These are phyloP conservation scores for Lyophyllum shimeji DNA, from an alignment of 768 basidiomycete genomes.

Conservation along the genomic window DNA sequence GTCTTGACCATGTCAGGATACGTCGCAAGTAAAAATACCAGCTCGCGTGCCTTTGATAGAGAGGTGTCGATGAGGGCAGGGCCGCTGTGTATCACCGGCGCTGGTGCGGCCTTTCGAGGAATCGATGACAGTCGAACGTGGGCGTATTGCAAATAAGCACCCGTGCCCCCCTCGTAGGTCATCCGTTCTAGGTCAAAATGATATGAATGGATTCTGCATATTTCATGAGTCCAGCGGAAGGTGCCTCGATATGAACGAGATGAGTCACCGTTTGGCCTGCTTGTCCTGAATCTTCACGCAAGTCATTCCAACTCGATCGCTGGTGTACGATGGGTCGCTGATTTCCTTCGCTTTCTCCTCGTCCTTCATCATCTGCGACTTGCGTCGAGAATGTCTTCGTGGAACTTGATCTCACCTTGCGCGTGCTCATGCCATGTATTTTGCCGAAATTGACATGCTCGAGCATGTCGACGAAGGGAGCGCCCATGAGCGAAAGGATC, in stretches of 20 bases:
- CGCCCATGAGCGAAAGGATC: slow-evolving; percentile 82
- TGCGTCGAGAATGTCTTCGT: slow-evolving; percentile 88
- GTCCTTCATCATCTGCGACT: slow-evolving; percentile 92
- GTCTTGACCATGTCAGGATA: slow-evolving; percentile 12
- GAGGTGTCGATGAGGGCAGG: slow-evolving; percentile 8
- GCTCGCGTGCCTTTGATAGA: slow-evolving; percentile 9
- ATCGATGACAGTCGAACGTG: slow-evolving; percentile 87
- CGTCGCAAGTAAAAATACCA: slow-evolving; percentile 8
- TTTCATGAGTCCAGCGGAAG: neutral
- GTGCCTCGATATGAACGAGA: slow-evolving; percentile 2
- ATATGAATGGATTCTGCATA: slow-evolving; percentile 85
- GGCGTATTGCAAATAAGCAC: slow-evolving; percentile 93
- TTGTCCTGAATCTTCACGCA: slow-evolving; percentile 98
- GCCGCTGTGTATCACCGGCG: neutral
- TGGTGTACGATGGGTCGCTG: slow-evolving; percentile 77
- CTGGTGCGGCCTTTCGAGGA: slow-evolving; percentile 9
- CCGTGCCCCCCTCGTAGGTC: slow-evolving; percentile 94
- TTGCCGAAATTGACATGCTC: slow-evolving; percentile 90
- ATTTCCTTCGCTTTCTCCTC: slow-evolving; percentile 86
- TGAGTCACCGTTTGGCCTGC: slow-evolving; percentile 79
- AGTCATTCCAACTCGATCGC: slow-evolving; percentile 85
- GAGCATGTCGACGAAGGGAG: slow-evolving; percentile 77
- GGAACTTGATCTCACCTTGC: slow-evolving; percentile 90
- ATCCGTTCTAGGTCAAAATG: slow-evolving; percentile 92
- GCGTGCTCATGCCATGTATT: slow-evolving; percentile 92